Conservation (phyloP, 2,329 filamentous ascomycete species). For the Microcyclospora tardicrescens region DNA sequence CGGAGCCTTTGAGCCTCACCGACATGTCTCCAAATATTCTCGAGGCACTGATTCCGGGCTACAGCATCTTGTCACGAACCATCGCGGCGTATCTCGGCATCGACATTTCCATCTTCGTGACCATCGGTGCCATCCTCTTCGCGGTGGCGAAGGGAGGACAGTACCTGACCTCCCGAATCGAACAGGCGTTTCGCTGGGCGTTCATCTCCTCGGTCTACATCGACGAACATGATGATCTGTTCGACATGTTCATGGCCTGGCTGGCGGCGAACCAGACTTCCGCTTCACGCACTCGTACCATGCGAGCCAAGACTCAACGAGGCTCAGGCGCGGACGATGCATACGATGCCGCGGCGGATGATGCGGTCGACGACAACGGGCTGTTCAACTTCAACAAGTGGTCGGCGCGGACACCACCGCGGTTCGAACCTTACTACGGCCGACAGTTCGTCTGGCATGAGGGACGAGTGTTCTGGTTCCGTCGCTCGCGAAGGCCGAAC, state of each 20-base stretch:
- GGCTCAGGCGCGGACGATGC: slow-evolving; percentile 23
- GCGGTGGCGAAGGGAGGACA: slow-evolving; percentile 26
- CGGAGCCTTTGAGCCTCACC: slow-evolving; percentile 11
- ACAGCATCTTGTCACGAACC: slow-evolving; percentile 34
- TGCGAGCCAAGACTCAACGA: slow-evolving; percentile 29
- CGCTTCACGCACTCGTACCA: slow-evolving; percentile 21
- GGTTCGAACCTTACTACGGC: slow-evolving; percentile 38
- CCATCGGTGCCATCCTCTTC: slow-evolving; percentile 30
- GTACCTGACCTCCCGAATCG: slow-evolving; percentile 24
- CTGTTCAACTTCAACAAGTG: slow-evolving; percentile 40
- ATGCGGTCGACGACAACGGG: slow-evolving; percentile 26
- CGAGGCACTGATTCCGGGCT: slow-evolving; percentile 40
- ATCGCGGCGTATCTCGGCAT: slow-evolving; percentile 31
- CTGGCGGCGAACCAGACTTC: slow-evolving; percentile 29
- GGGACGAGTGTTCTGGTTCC: slow-evolving; percentile 31
- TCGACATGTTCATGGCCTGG: slow-evolving; percentile 31
- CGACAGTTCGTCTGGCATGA: slow-evolving; percentile 31
- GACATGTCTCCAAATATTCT: slow-evolving; percentile 34
- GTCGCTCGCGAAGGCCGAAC: slow-evolving; percentile 23
- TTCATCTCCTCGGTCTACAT: slow-evolving; percentile 34
- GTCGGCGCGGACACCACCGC: slow-evolving; percentile 34
- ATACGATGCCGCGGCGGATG: slow-evolving; percentile 22
- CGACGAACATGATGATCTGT: slow-evolving; percentile 33
- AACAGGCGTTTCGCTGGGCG: slow-evolving; percentile 21
- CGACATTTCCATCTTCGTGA: slow-evolving; percentile 36